phyloP scores from a whole-genome alignment of 495 filamentous ascomycete genomes.

The Physcia stellaris region DNA sequence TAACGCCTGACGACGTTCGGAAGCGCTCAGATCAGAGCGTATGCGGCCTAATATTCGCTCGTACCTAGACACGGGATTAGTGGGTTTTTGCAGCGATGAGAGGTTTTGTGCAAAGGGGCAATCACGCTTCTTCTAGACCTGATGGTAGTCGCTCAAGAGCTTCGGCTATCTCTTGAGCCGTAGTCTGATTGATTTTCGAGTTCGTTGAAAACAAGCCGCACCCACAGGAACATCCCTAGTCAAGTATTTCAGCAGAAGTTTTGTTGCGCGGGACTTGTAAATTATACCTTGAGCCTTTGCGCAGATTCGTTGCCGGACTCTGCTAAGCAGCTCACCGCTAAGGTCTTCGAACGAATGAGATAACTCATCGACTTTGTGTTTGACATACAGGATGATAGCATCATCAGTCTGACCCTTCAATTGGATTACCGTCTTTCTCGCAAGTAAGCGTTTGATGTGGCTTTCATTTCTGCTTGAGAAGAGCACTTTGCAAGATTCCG shows the following conservation, averaged over 20 bases:
- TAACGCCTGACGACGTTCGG: background rate
- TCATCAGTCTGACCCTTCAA: conserved; percentile 1
- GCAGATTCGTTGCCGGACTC: background rate
- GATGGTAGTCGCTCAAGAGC: conserved; percentile 4
- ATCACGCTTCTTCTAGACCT: conserved; percentile 8
- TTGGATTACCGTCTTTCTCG: background rate
- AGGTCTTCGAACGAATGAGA: background rate
- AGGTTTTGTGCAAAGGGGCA: no score
- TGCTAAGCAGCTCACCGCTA: background rate
- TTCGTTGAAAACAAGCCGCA: conserved; percentile 5
- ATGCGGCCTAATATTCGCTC: conserved; percentile 4
- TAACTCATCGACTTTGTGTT: background rate
- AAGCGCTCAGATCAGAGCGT: background rate
- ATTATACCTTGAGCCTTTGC: conserved; percentile 4
- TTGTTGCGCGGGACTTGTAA: no score
- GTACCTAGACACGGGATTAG: no score
- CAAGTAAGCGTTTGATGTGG: conserved; percentile 2
- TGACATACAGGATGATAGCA: conserved; percentile 1
- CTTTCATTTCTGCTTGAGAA: conserved; percentile 5
- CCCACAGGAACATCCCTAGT: conserved; percentile 13
- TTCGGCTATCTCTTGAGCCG: background rate
- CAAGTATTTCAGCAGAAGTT: no score
- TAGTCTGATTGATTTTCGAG: background rate
- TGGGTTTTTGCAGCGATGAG: no score
- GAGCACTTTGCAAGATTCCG: conserved; percentile 4